phyloP scores from a whole-genome alignment of 2,329 filamentous ascomycete species.

The Incumbomyces lentus region DNA sequence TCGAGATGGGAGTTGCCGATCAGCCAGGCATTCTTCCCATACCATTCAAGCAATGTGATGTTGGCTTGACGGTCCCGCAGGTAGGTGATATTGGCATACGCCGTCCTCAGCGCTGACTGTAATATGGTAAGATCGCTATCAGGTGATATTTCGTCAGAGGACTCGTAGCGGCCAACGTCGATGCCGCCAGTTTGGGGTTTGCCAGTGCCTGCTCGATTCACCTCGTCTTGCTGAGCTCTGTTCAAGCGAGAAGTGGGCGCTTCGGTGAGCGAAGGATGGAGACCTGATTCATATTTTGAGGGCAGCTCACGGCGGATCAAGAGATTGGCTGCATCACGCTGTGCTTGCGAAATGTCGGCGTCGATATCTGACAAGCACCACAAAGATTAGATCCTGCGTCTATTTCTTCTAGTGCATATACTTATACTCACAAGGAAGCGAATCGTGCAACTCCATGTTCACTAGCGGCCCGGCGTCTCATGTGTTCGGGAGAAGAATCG shows the following conservation, averaged over 20 bases:
- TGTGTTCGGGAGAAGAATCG: too few species aligned
- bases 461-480: constrained; percentile 45
- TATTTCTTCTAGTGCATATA: neutral
- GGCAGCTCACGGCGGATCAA: constrained; percentile 60
- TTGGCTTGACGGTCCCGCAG: constrained; percentile 47
- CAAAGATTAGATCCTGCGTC: neutral
- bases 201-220: constrained; percentile 54
- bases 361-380: constrained; percentile 61
- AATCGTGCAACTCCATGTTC: constrained; percentile 59
- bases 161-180: constrained; percentile 75
- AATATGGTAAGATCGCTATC: constrained; percentile 31
- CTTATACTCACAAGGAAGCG: neutral
- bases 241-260: constrained; percentile 49
- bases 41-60: constrained; percentile 64
- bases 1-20: constrained; percentile 74
- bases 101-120: constrained; percentile 42
- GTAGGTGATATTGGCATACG: constrained; percentile 50
- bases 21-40: constrained; percentile 87
- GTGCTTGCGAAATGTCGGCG: constrained; percentile 49
- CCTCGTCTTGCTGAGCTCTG: constrained; percentile 55
- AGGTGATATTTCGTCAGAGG: constrained; percentile 48
- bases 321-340: constrained; percentile 56
- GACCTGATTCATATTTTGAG: constrained; percentile 35
- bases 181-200: constrained; percentile 53
- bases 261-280: constrained; percentile 51